Evolutionary conservation across 2,329 filamentous ascomycete species (phyloP).

Genomic region (Calonectria crousiana): DNA sequence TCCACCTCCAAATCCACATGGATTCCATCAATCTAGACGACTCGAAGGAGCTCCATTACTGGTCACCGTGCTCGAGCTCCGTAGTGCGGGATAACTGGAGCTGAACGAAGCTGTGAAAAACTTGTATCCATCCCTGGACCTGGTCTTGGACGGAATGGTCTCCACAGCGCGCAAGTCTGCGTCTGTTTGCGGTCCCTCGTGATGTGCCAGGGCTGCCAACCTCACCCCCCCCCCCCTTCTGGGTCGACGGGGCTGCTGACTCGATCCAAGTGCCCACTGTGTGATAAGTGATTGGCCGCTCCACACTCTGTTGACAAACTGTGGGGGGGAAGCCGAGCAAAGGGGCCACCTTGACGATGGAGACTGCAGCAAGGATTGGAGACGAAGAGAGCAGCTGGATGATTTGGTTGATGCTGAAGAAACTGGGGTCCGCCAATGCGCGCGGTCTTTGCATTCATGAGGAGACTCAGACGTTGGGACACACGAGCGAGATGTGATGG

Average conservation of each 20-base stretch:
- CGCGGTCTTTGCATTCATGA: conserved; percentile 31
- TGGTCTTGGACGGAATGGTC: conserved; percentile 23
- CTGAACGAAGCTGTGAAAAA: conserved; percentile 22
- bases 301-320: conserved; percentile 43
- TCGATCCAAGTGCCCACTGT: conserved; percentile 33
- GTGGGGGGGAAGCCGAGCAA: conserved; percentile 31
- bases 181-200: conserved; percentile 41
- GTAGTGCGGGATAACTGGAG: conserved; percentile 20
- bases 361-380: conserved; percentile 30
- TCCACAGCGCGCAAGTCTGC: conserved; percentile 38
- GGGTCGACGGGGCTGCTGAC: conserved; percentile 31
- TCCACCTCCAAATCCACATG: conserved; percentile 34
- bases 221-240: conserved; percentile 33
- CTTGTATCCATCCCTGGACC: conserved; percentile 19
- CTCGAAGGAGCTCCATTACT: conserved; percentile 9
- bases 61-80: neutral
- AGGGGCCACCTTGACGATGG: conserved; percentile 23
- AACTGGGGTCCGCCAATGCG: conserved; percentile 30
- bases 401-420: conserved; percentile 17
- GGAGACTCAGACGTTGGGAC: neutral
- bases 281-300: conserved; percentile 41
- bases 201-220: conserved; percentile 37
- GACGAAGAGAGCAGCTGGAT: conserved; percentile 34
- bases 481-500: conserved; percentile 24
- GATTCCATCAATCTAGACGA: conserved; percentile 4